Evolutionary conservation across 306 rosid species (phyloP).

Genomic region (Argentina anserina): DNA sequence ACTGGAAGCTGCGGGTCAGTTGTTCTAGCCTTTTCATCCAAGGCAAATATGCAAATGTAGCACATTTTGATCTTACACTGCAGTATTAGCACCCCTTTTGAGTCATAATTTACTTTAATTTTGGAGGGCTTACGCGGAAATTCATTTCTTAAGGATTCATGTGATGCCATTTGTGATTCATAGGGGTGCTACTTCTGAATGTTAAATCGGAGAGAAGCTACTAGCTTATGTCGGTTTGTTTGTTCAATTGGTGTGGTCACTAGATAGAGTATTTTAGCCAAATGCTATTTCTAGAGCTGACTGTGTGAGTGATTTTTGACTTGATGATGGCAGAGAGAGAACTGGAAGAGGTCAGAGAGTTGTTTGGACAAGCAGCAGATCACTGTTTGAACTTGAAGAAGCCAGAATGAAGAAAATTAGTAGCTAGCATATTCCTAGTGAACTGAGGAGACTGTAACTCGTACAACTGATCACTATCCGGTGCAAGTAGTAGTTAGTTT

Average conservation of each 20-base stretch:
- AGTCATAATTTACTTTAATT: background rate
- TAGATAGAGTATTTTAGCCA: background rate
- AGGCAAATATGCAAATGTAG: background rate
- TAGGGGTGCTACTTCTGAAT: background rate
- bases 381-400: slow-evolving; percentile 24
- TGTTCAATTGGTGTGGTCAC: background rate
- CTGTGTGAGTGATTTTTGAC: background rate
- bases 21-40: background rate
- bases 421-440: background rate
- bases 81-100: too few species aligned
- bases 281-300: background rate
- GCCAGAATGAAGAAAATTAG: slow-evolving; percentile 1
- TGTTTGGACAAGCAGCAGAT: slow-evolving; percentile 17
- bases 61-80: background rate
- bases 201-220: background rate
- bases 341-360: slow-evolving; percentile 17
- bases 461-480: background rate
- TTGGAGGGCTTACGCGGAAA: too few species aligned
- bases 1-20: slow-evolving; percentile 18
- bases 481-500: background rate
- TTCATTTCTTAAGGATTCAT: background rate
- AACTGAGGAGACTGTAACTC: background rate
- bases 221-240: background rate
- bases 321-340: slow-evolving; percentile 17
- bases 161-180: background rate